These are phyloP conservation scores for Capsicum pubescens DNA, from an alignment of 257 asterid genomes.

Conservation along the genomic window DNA sequence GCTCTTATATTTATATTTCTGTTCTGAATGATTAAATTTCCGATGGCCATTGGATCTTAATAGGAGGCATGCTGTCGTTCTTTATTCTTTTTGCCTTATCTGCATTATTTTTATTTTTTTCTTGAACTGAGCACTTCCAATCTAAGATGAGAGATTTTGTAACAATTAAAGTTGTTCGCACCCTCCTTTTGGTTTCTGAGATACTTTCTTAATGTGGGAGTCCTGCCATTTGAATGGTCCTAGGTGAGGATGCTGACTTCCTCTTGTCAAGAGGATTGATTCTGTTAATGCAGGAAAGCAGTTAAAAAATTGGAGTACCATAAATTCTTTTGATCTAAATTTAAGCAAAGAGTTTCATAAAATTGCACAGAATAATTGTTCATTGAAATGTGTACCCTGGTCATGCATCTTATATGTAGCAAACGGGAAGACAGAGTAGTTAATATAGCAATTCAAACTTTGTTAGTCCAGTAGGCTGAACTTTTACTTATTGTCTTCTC, in stretches of 20 bases:
- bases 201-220: constrained; percentile 17
- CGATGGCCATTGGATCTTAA: not conserved
- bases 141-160: not conserved
- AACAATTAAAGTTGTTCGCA: not conserved
- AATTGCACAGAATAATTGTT: not conserved
- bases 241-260: constrained; percentile 15
- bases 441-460: not conserved
- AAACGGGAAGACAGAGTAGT: not conserved
- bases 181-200: not conserved
- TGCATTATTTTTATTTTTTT: not conserved
- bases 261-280: not conserved
- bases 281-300: not conserved
- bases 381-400: constrained; percentile 5
- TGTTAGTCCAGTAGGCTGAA: constrained; percentile 8
- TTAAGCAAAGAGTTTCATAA: not conserved
- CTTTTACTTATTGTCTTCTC: not conserved
- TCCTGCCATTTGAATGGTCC: constrained; percentile 15
- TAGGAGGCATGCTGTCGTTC: not conserved
- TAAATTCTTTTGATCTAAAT: not conserved
- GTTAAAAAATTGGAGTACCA: constrained; percentile 9
- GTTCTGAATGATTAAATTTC: constrained; percentile 6
- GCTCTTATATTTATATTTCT: not conserved
- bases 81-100: not conserved
- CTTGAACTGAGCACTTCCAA: not conserved
- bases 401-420: constrained; percentile 10